Conservation (phyloP, 2,329 filamentous ascomycete genomes). For the Podosphaera fusca region DNA sequence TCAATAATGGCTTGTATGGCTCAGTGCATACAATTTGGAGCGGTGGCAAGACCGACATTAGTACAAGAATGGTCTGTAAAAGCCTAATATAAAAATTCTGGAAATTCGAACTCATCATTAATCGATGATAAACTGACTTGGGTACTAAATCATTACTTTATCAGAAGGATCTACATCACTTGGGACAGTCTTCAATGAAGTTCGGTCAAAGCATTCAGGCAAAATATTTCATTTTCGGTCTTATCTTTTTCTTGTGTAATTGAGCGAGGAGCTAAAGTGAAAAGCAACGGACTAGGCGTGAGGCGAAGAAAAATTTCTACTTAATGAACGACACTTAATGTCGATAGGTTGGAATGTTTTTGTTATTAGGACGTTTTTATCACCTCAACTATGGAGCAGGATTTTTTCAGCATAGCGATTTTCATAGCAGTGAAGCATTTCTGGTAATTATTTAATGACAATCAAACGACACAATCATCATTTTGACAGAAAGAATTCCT, state of each 20-base stretch:
- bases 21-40: conserved; percentile 5
- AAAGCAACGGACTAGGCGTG: not conserved
- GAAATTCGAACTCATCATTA: not conserved
- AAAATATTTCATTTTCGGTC: not conserved
- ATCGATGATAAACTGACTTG: not conserved
- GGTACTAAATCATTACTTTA: not conserved
- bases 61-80: conserved; percentile 5
- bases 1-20: conserved; percentile 9
- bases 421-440: not conserved
- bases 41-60: conserved; percentile 4
- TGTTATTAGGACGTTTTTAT: not conserved
- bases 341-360: not conserved
- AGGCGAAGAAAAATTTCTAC: not conserved
- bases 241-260: not conserved
- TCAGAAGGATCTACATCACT: not conserved
- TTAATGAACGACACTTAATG: not conserved
- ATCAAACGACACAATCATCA: too few species aligned
- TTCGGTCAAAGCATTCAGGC: not conserved
- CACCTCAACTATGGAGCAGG: not conserved
- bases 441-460: too few species aligned
- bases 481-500: too few species aligned
- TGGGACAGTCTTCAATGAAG: too few species aligned
- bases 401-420: not conserved
- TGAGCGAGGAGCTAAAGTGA: not conserved
- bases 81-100: not conserved